Evolutionary conservation across 495 filamentous ascomycete species (phyloP).

Genomic region (Podospora bellae-mahoneyi): DNA sequence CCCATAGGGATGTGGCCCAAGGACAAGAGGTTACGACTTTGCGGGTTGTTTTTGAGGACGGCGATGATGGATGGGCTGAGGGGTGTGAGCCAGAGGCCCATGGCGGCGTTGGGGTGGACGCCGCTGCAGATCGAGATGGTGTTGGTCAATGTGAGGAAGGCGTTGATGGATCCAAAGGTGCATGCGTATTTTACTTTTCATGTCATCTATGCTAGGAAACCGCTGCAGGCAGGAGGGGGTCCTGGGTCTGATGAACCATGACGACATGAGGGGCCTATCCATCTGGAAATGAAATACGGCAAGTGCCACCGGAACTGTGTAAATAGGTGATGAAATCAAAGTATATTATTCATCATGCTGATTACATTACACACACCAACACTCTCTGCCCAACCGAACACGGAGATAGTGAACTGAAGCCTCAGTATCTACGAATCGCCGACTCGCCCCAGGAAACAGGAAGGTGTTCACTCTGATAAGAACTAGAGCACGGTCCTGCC

Average conservation of each 20-base stretch:
- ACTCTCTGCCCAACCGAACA: too few species aligned
- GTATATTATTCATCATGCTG: too few species aligned
- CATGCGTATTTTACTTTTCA: slow-evolving; percentile 36
- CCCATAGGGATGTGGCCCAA: slow-evolving; percentile 37
- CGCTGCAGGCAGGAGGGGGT: slow-evolving; percentile 6
- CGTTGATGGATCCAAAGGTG: slow-evolving; percentile 30
- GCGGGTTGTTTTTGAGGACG: slow-evolving; percentile 35
- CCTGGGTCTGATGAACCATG: not conserved
- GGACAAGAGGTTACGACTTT: slow-evolving; percentile 32
- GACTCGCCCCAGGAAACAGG: too few species aligned
- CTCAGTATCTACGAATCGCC: too few species aligned
- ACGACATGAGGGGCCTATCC: too few species aligned
- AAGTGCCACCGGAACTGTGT: too few species aligned
- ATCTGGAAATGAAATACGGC: too few species aligned
- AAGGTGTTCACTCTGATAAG: too few species aligned
- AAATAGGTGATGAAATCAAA: too few species aligned
- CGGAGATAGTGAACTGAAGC: too few species aligned
- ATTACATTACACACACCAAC: too few species aligned
- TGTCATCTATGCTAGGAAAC: slow-evolving; percentile 37
- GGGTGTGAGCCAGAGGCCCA: slow-evolving; percentile 31
- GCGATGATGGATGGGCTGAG: slow-evolving; percentile 37
- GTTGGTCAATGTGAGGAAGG: slow-evolving; percentile 38
- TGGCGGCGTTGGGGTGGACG: slow-evolving; percentile 37
- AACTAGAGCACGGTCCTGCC: too few species aligned
- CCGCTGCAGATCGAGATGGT: slow-evolving; percentile 41